A percentile compares a stretch with the other conserved stretches of the same genome.
phyloP scores from a whole-genome alignment of 177 flowering plant genomes.

The Vitis hybrid region DNA sequence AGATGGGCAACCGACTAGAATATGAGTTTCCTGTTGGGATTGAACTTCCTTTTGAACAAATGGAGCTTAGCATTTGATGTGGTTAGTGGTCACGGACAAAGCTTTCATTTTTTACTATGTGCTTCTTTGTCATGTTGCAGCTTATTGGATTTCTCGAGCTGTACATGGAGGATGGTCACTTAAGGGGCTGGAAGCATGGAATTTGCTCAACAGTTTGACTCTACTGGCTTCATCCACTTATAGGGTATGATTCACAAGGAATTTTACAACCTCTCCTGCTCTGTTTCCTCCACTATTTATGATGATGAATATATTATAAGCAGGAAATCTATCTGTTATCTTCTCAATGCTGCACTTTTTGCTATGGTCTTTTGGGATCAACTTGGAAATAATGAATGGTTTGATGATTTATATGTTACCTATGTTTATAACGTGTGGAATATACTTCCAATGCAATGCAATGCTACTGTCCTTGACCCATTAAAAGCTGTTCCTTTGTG shows the following conservation, averaged over 20 bases:
- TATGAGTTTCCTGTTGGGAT: background rate
- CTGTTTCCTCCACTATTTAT: background rate
- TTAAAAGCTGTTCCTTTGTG: no score
- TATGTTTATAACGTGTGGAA: no score
- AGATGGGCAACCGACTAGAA: background rate
- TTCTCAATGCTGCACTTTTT: no score
- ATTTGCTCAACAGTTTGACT: conserved; percentile 3
- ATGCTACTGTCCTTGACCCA: no score
- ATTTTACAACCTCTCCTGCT: no score
- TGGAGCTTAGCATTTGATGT: background rate
- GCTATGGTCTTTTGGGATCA: no score
- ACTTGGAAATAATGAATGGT: no score
- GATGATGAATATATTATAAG: no score
- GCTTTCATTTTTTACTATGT: background rate
- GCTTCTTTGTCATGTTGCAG: conserved; percentile 34
- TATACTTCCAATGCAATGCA: no score
- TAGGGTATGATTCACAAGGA: background rate
- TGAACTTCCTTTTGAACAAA: background rate
- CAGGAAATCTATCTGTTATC: no score
- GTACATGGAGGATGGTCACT: conserved; percentile 65
- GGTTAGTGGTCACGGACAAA: background rate
- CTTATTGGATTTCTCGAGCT: conserved; percentile 89
- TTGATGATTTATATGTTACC: no score
- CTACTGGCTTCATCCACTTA: background rate
- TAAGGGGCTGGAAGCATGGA: conserved; percentile 65